These are phyloP conservation scores for Claviceps maximensis DNA, from an alignment of 2,329 filamentous ascomycete genomes.

Conservation along the genomic window DNA sequence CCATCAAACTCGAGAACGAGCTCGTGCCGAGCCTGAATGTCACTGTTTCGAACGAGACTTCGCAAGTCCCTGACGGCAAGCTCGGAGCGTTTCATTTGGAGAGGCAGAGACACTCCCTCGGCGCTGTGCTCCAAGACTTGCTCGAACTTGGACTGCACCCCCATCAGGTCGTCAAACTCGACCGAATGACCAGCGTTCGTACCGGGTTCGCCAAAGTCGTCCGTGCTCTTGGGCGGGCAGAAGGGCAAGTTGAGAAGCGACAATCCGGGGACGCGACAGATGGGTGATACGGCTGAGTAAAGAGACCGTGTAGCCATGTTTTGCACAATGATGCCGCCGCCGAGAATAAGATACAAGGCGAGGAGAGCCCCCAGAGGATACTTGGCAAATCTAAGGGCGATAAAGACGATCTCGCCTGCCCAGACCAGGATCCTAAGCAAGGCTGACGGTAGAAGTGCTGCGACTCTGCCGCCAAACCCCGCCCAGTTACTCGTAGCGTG, in stretches of 20 bases:
- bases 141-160: slow-evolving; percentile 63
- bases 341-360: slow-evolving; percentile 46
- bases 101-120: slow-evolving; percentile 52
- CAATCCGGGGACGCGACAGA: slow-evolving; percentile 57
- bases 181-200: slow-evolving; percentile 8
- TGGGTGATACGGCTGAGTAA: slow-evolving; percentile 47
- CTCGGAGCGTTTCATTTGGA: slow-evolving; percentile 70
- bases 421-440: slow-evolving; percentile 32
- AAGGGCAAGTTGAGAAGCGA: slow-evolving; percentile 50
- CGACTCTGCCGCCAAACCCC: slow-evolving; percentile 14
- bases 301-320: slow-evolving; percentile 51
- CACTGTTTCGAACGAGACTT: slow-evolving; percentile 39
- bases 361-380: slow-evolving; percentile 49
- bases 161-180: slow-evolving; percentile 43
- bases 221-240: slow-evolving; percentile 31
- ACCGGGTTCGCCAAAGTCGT: slow-evolving; percentile 1
- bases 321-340: slow-evolving; percentile 43
- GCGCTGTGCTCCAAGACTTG: slow-evolving; percentile 57
- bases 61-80: slow-evolving; percentile 36
- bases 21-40: slow-evolving; percentile 53
- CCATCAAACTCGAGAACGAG: slow-evolving; percentile 63
- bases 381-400: slow-evolving; percentile 49
- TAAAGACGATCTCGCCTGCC: slow-evolving; percentile 39
- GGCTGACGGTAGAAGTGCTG: slow-evolving; percentile 23
- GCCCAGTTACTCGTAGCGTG: background rate